Conservation (phyloP, 1,139 yeast genomes). For the Saccharomycopsis crataegensis region DNA sequence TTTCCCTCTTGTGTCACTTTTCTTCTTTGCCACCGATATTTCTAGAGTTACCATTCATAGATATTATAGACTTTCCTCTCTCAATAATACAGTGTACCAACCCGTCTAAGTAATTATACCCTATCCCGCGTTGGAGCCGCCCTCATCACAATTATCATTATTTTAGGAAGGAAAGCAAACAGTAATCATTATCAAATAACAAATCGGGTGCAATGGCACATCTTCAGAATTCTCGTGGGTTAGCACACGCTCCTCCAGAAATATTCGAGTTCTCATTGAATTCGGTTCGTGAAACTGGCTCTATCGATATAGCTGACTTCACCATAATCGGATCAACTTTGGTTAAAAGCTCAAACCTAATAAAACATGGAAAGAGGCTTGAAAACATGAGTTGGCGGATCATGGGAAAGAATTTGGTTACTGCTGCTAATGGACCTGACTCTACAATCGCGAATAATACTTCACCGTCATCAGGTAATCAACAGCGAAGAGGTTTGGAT, state of each 20-base stretch:
- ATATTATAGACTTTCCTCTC: too few species aligned
- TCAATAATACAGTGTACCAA: too few species aligned
- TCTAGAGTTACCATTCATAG: too few species aligned
- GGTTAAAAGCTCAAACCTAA: slow-evolving; percentile 17
- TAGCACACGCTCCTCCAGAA: slow-evolving; percentile 1
- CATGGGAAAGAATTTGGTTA: slow-evolving; percentile 19
- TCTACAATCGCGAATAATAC: background rate
- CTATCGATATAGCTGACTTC: slow-evolving; percentile 15
- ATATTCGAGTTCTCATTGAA: slow-evolving; percentile 17
- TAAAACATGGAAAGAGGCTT: slow-evolving; percentile 18
- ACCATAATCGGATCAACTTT: slow-evolving; percentile 16
- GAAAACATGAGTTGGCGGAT: slow-evolving; percentile 20
- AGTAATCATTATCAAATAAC: too few species aligned
- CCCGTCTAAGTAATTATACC: too few species aligned
- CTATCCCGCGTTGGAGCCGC: too few species aligned
- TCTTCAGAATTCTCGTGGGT: too few species aligned
- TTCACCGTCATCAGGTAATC: background rate
- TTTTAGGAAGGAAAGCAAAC: too few species aligned
- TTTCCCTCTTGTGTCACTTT: too few species aligned
- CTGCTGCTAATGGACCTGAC: background rate
- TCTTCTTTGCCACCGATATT: too few species aligned
- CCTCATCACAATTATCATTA: too few species aligned
- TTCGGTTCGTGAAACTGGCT: slow-evolving; percentile 6
- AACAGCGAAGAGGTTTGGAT: slow-evolving; percentile 7
- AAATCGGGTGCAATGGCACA: too few species aligned